These are phyloP conservation scores for Candida maris DNA, from an alignment of 805 yeast species.

Conservation along the genomic window DNA sequence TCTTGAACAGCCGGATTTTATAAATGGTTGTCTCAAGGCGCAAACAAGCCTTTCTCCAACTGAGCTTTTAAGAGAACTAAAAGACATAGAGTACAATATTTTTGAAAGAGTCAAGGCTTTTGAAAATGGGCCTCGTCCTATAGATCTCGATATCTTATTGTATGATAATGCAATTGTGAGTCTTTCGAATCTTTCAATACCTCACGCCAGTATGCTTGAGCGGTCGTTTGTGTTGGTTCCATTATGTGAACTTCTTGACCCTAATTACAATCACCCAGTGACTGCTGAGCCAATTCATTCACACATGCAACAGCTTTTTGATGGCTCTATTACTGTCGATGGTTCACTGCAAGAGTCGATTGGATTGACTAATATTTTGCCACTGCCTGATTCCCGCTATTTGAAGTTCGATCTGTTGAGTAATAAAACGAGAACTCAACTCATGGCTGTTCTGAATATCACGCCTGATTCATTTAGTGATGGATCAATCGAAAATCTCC, in stretches of 20 bases:
- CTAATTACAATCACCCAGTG: slow-evolving; percentile 71
- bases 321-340: slow-evolving; percentile 21
- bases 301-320: slow-evolving; percentile 51
- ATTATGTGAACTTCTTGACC: slow-evolving; percentile 71
- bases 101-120: slow-evolving; percentile 69
- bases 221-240: slow-evolving; percentile 90
- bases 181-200: slow-evolving; percentile 60
- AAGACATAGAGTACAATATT: slow-evolving; percentile 72
- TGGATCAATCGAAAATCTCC: slow-evolving; percentile 53
- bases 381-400: slow-evolving; percentile 27
- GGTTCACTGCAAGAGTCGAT: slow-evolving; percentile 46
- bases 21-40: slow-evolving; percentile 76
- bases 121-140: slow-evolving; percentile 89
- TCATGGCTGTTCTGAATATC: slow-evolving; percentile 86
- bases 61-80: slow-evolving; percentile 56
- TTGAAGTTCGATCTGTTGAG: slow-evolving; percentile 35
- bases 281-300: slow-evolving; percentile 76
- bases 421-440: slow-evolving; percentile 47
- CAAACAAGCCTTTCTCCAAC: slow-evolving; percentile 62
- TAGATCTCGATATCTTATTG: slow-evolving; percentile 83
- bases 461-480: slow-evolving; percentile 97
- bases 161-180: slow-evolving; percentile 61
- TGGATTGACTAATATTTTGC: slow-evolving; percentile 47
- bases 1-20: slow-evolving; percentile 72
- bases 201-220: slow-evolving; percentile 86